These are phyloP conservation scores for Kregervanrija delftensis DNA, from an alignment of 805 yeast genomes.

Conservation along the genomic window DNA sequence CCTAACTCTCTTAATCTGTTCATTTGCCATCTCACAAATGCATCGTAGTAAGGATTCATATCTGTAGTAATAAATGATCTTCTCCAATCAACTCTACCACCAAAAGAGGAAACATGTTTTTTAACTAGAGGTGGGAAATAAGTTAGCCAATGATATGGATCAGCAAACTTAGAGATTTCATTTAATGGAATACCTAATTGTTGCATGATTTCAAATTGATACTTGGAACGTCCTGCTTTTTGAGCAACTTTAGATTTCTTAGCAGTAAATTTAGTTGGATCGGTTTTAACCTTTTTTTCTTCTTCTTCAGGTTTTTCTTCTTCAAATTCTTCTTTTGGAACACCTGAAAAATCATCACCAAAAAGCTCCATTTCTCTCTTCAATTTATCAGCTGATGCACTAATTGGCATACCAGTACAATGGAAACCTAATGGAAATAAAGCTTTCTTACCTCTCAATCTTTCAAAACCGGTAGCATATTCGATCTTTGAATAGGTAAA, in stretches of 20 bases:
- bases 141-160: conserved; percentile 83
- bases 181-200: conserved; percentile 84
- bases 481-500: conserved; percentile 93
- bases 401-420: conserved; percentile 99
- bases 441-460: conserved; percentile 90
- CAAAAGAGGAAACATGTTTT: conserved; percentile 70
- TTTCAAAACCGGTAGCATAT: conserved; percentile 86
- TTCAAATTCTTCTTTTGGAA: conserved; percentile 49
- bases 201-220: conserved; percentile 93
- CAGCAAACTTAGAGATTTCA: conserved; percentile 83
- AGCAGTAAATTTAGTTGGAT: conserved; percentile 85
- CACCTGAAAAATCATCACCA: conserved; percentile 71
- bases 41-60: conserved; percentile 89
- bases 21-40: conserved; percentile 96
- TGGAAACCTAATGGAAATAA: conserved; percentile 96
- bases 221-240: conserved; percentile 89
- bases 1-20: conserved; percentile 76
- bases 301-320: conserved; percentile 25
- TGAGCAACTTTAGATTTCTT: conserved; percentile 92
- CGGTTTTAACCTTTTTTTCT: conserved; percentile 34
- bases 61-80: conserved; percentile 94
- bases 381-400: conserved; percentile 92
- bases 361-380: conserved; percentile 87
- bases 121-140: conserved; percentile 89
- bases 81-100: conserved; percentile 98